Evolutionary conservation across 208 protist genomes (phyloP).

Genomic region (Tritrichomonas foetus): DNA sequence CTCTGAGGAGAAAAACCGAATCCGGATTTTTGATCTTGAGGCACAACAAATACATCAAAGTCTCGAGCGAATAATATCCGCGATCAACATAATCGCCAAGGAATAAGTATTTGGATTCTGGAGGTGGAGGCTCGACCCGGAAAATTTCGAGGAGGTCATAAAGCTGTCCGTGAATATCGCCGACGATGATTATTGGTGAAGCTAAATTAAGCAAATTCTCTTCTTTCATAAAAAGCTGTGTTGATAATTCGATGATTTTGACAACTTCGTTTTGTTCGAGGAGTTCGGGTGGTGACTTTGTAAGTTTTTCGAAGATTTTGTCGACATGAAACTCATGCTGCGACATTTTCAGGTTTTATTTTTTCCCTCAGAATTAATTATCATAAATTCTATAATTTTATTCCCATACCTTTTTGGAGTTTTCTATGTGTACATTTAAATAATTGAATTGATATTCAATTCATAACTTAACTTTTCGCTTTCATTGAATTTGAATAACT

Average conservation of each 20-base stretch:
- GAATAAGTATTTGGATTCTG: not conserved
- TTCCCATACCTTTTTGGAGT: no score
- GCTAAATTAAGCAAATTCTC: not conserved
- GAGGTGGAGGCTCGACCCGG: not conserved
- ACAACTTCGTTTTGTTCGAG: not conserved
- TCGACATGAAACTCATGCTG: not conserved
- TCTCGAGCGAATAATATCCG: not conserved
- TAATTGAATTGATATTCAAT: no score
- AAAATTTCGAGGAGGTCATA: not conserved
- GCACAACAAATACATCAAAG: not conserved
- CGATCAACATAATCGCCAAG: not conserved
- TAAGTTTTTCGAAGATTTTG: not conserved
- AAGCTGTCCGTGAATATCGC: not conserved
- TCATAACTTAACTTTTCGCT: no score
- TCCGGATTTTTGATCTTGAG: constrained; percentile 51
- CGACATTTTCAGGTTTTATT: no score
- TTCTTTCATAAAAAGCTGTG: not conserved
- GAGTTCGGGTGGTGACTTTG: not conserved
- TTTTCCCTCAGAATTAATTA: no score
- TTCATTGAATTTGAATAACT: no score
- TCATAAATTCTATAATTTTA: no score
- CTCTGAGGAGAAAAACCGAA: constrained; percentile 89
- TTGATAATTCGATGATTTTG: not conserved
- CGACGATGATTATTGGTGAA: not conserved
- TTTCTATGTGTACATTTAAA: no score